Evolutionary conservation across 192 early-diverging fungal genomes (phyloP).

Genomic region (Backusella sp.): DNA sequence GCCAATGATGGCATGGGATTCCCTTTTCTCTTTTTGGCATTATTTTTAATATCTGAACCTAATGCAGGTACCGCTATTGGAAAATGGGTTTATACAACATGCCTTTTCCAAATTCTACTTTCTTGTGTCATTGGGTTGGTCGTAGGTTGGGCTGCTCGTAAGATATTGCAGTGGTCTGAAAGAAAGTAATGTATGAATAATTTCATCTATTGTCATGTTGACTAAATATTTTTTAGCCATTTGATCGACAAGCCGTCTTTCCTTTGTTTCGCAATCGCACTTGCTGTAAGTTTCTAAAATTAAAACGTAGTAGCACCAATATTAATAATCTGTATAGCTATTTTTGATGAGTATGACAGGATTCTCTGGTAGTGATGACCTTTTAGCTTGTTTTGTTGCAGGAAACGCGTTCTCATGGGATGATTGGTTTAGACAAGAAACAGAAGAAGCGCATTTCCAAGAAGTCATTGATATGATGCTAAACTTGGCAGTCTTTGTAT

Average conservation of each 20-base stretch:
- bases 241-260: slow-evolving; percentile 89
- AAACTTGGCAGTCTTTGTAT: slow-evolving; percentile 89
- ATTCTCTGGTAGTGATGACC: slow-evolving; percentile 67
- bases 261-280: slow-evolving; percentile 78
- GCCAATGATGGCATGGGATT: slow-evolving; percentile 86
- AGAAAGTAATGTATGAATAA: slow-evolving; percentile 34
- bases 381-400: slow-evolving; percentile 76
- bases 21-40: slow-evolving; percentile 76
- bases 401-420: slow-evolving; percentile 87
- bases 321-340: slow-evolving; percentile 24
- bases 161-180: slow-evolving; percentile 66
- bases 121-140: slow-evolving; percentile 68
- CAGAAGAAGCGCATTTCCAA: slow-evolving; percentile 80
- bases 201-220: background rate
- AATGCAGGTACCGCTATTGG: slow-evolving; percentile 61
- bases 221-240: slow-evolving; percentile 38
- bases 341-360: slow-evolving; percentile 68
- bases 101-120: slow-evolving; percentile 76
- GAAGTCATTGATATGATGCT: slow-evolving; percentile 87
- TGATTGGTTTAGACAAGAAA: slow-evolving; percentile 86
- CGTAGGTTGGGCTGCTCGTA: slow-evolving; percentile 66
- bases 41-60: slow-evolving; percentile 63
- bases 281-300: slow-evolving; percentile 50
- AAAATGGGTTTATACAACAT: slow-evolving; percentile 73
- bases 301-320: background rate